phyloP scores from a whole-genome alignment of 805 yeast species.

The Pichia scutulata region DNA sequence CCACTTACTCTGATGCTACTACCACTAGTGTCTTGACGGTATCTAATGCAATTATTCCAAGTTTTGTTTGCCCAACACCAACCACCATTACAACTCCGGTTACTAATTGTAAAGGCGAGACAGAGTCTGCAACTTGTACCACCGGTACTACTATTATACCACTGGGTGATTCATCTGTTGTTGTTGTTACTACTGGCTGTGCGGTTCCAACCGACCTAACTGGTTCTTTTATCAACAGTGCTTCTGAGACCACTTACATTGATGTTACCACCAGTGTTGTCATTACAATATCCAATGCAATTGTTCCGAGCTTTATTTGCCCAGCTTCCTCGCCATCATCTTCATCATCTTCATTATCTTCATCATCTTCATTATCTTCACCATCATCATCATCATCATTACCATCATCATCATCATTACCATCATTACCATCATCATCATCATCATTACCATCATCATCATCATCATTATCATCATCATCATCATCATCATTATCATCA shows the following conservation, averaged over 20 bases:
- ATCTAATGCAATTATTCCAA: constrained; percentile 1
- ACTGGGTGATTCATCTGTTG: not conserved
- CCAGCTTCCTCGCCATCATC: constrained; percentile 4
- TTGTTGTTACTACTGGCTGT: constrained; percentile 8
- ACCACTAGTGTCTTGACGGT: constrained; percentile 1
- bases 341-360: not conserved
- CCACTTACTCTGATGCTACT: not conserved
- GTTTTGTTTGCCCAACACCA: constrained; percentile 7
- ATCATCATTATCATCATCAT: not conserved
- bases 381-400: constrained; percentile 1
- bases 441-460: constrained; percentile 1
- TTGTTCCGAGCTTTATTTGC: constrained; percentile 1
- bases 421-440: constrained; percentile 2
- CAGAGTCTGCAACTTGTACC: constrained; percentile 1
- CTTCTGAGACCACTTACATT: not conserved
- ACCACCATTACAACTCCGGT: not conserved
- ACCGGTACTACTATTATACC: constrained; percentile 2
- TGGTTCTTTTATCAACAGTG: constrained; percentile 7
- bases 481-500: not conserved
- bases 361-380: not conserved
- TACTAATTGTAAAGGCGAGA: not conserved
- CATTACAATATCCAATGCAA: constrained; percentile 2
- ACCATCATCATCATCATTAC: not conserved
- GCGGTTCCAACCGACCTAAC: constrained; percentile 1
- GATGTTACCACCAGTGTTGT: not conserved